Conservation (phyloP, 2,329 filamentous ascomycete species). For the Fusarium sacchari region DNA sequence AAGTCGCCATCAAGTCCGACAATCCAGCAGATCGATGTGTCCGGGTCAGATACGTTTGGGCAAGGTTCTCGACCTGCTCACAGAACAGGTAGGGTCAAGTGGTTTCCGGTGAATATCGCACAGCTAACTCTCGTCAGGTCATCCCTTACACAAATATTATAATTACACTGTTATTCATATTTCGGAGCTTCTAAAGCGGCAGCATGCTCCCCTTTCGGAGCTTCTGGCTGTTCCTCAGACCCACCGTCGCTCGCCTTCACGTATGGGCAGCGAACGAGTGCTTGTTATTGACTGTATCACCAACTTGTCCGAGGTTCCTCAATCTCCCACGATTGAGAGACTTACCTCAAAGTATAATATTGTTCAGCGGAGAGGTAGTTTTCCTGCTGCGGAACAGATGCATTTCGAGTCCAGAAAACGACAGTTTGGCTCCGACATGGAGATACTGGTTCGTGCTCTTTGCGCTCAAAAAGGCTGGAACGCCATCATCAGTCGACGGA, state of each 20-base stretch:
- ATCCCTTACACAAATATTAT: slow-evolving; percentile 71
- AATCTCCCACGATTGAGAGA: slow-evolving; percentile 59
- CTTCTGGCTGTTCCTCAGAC: slow-evolving; percentile 53
- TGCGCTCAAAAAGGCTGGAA: slow-evolving; percentile 81
- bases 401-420: slow-evolving; percentile 65
- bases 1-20: slow-evolving; percentile 69
- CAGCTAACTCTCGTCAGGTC: slow-evolving; percentile 54
- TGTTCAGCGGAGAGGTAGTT: slow-evolving; percentile 50
- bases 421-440: slow-evolving; percentile 71
- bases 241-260: slow-evolving; percentile 42
- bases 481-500: slow-evolving; percentile 73
- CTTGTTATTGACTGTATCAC: slow-evolving; percentile 73
- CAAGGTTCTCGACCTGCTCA: slow-evolving; percentile 59
- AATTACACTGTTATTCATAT: slow-evolving; percentile 70
- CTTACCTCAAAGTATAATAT: slow-evolving; percentile 47
- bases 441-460: slow-evolving; percentile 76
- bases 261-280: slow-evolving; percentile 51
- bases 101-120: neutral
- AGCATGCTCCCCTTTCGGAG: slow-evolving; percentile 57
- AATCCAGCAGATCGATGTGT: slow-evolving; percentile 66
- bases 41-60: slow-evolving; percentile 55
- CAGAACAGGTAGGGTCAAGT: slow-evolving; percentile 54
- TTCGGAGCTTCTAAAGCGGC: slow-evolving; percentile 62
- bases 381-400: slow-evolving; percentile 61
- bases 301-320: slow-evolving; percentile 57